Evolutionary conservation across 352 stramenopile species (phyloP).

Genomic region (Peronosclerospora sorghi): DNA sequence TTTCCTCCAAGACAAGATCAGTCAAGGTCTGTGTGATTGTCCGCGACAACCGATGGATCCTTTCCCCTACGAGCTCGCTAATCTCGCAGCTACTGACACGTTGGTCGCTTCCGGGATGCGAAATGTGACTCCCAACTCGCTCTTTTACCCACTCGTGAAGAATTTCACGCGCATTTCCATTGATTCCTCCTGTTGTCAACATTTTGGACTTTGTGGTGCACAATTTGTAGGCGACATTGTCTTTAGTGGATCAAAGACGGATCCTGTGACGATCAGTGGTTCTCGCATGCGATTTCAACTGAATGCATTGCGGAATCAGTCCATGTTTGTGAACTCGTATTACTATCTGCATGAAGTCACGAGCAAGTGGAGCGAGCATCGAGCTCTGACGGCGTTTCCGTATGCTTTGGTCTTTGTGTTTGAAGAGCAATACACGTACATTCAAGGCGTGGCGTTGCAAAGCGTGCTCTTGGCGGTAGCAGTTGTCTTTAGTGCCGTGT

Average conservation of each 20-base stretch:
- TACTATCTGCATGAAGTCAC: conserved; percentile 73
- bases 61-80: conserved; percentile 60
- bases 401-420: conserved; percentile 88
- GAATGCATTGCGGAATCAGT: conserved; percentile 77
- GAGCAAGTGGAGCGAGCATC: conserved; percentile 23
- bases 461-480: conserved; percentile 73
- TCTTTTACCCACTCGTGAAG: conserved; percentile 74
- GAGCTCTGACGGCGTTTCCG: conserved; percentile 46
- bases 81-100: conserved; percentile 9
- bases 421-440: conserved; percentile 89
- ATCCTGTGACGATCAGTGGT: conserved; percentile 37
- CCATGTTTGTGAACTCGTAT: conserved; percentile 86
- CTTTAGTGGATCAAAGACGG: conserved; percentile 26
- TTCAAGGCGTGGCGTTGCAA: conserved; percentile 81
- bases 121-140: conserved; percentile 47
- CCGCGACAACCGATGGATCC: conserved; percentile 64
- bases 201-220: conserved; percentile 77
- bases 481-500: conserved; percentile 69
- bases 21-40: conserved; percentile 48
- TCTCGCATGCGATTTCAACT: conserved; percentile 83
- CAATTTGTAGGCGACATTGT: conserved; percentile 82
- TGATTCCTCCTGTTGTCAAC: conserved; percentile 83
- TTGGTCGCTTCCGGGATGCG: conserved; percentile 1
- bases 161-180: conserved; percentile 83
- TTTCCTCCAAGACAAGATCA: conserved; percentile 67